These are phyloP conservation scores for Trametes hirsuta DNA, from an alignment of 1,284 basidiomycete species.

Conservation along the genomic window DNA sequence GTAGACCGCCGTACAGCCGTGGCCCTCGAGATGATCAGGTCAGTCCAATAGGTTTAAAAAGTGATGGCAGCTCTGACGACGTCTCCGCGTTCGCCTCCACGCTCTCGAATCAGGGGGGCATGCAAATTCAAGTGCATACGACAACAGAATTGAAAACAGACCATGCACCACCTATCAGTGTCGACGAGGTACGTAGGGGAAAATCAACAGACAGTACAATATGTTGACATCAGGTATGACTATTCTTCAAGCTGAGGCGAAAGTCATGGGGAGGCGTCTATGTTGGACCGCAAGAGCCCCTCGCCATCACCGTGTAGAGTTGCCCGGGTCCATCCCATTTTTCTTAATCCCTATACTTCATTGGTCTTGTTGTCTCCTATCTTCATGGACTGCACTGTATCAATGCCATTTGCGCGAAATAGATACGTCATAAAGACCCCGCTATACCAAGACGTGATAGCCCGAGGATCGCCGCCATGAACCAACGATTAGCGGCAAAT, in stretches of 20 bases:
- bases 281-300: no score
- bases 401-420: no score
- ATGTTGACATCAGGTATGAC: neutral
- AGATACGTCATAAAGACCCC: no score
- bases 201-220: no score
- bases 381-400: no score
- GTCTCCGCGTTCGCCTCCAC: neutral
- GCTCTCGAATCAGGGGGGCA: neutral
- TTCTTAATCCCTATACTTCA: no score
- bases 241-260: neutral
- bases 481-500: no score
- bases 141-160: constrained; percentile 22
- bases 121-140: constrained; percentile 21
- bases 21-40: constrained; percentile 12
- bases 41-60: neutral
- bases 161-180: neutral
- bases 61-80: neutral
- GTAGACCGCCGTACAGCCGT: constrained; percentile 7
- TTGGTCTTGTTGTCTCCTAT: no score
- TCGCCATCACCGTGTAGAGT: no score
- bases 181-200: constrained; percentile 9
- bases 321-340: no score
- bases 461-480: no score
- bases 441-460: no score
- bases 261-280: constrained; percentile 10